Evolutionary conservation across 2,329 filamentous ascomycete genomes (phyloP).

Genomic region (Bipolaris bicolor): DNA sequence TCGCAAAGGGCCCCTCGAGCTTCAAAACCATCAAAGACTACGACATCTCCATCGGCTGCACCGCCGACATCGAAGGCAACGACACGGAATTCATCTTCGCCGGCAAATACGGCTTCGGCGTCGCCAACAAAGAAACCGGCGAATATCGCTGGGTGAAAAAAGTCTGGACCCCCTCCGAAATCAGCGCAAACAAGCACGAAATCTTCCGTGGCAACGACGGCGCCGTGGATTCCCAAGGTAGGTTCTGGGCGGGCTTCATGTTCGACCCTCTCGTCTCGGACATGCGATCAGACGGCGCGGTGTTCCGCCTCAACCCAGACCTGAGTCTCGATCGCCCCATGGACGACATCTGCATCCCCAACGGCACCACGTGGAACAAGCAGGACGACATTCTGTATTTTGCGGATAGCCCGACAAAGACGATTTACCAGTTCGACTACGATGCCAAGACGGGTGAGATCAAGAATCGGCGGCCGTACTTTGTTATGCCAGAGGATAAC

Average conservation of each 20-base stretch:
- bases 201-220: conserved; percentile 78
- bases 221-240: conserved; percentile 76
- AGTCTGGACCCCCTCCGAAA: conserved; percentile 60
- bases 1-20: conserved; percentile 67
- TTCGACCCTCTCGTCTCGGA: conserved; percentile 73
- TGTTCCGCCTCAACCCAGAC: conserved; percentile 74
- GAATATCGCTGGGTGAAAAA: conserved; percentile 63
- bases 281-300: conserved; percentile 65
- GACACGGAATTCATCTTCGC: conserved; percentile 76
- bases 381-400: conserved; percentile 79
- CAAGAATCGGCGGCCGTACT: conserved; percentile 73
- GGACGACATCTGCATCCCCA: conserved; percentile 75
- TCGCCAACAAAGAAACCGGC: conserved; percentile 69
- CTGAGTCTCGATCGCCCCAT: conserved; percentile 66
- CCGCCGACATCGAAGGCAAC: conserved; percentile 75
- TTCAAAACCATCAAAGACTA: conserved; percentile 62
- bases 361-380: conserved; percentile 81
- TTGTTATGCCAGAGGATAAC: conserved; percentile 66
- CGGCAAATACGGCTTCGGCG: conserved; percentile 81
- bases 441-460: conserved; percentile 67
- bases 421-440: conserved; percentile 79
- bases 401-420: conserved; percentile 75
- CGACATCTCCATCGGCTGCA: conserved; percentile 62
- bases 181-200: conserved; percentile 53
- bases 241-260: conserved; percentile 88